Evolutionary conservation across 2,329 filamentous ascomycete species (phyloP).

Genomic region (Exophiala dermatitidis): DNA sequence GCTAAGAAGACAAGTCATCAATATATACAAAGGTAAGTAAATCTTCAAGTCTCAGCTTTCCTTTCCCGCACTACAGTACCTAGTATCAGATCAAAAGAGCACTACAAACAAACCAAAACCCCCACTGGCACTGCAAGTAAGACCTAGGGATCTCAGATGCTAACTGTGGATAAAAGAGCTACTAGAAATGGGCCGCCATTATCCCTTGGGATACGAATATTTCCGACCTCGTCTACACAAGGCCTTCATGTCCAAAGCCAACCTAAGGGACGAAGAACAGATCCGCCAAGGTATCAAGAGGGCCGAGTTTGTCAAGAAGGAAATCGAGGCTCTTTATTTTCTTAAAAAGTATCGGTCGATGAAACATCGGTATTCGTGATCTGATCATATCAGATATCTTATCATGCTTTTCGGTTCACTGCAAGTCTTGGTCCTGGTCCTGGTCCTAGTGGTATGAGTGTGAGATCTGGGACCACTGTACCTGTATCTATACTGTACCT

Average conservation of each 20-base stretch:
- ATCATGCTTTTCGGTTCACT: no score
- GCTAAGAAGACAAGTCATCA: conserved; percentile 70
- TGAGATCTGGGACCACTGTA: no score
- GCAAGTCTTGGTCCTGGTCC: no score
- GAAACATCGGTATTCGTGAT: conserved; percentile 21
- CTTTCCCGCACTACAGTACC: background rate
- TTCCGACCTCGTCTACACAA: conserved; percentile 75
- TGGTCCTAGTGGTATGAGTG: no score
- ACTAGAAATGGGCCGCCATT: conserved; percentile 74
- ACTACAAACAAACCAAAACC: no score
- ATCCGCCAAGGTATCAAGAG: conserved; percentile 69
- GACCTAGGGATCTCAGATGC: background rate
- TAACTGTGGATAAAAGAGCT: conserved; percentile 53
- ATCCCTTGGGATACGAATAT: conserved; percentile 76
- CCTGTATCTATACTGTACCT: no score
- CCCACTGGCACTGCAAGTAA: no score
- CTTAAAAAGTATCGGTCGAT: conserved; percentile 20
- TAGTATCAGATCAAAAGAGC: no score
- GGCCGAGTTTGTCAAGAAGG: conserved; percentile 88
- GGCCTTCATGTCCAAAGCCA: conserved; percentile 71
- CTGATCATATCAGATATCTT: background rate
- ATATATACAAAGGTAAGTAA: conserved; percentile 72
- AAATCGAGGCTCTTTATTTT: conserved; percentile 77
- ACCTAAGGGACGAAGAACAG: conserved; percentile 62
- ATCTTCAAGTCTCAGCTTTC: background rate